phyloP scores from a whole-genome alignment of 148 eudicot genomes.

The Rhododendron ferrugineum region DNA sequence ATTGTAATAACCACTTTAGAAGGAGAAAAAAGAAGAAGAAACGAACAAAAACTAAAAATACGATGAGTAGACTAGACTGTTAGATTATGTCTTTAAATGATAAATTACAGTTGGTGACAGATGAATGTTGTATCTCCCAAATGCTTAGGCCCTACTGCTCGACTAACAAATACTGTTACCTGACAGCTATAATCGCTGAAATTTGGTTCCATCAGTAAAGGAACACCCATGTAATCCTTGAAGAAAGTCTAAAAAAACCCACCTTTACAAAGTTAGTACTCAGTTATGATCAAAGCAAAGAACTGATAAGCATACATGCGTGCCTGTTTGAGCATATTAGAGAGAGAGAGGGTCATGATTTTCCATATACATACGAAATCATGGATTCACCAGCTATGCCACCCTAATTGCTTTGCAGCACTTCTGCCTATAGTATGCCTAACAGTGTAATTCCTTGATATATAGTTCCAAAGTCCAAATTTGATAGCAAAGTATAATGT shows the following conservation, averaged over 20 bases:
- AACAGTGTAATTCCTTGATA: background rate
- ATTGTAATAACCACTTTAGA: background rate
- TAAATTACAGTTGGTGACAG: background rate
- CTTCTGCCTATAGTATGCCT: background rate
- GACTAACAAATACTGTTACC: slow-evolving; percentile 31
- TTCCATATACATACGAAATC: background rate
- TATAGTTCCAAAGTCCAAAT: background rate
- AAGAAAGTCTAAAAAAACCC: slow-evolving; percentile 53
- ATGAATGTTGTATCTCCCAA: background rate
- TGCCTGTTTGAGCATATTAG: background rate
- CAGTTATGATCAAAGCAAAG: background rate
- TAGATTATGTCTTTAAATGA: background rate
- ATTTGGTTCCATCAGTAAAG: slow-evolving; percentile 88
- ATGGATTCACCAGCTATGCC: background rate
- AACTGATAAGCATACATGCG: background rate
- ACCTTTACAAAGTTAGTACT: background rate
- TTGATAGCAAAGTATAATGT: background rate
- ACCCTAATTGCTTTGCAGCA: too few species aligned
- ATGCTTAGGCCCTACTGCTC: background rate
- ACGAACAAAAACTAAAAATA: background rate
- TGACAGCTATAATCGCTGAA: slow-evolving; percentile 93
- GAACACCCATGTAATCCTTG: slow-evolving; percentile 86
- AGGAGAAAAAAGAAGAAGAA: background rate
- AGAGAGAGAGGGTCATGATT: background rate
- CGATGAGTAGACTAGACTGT: background rate